Evolutionary conservation across 345 rosid species (phyloP), one percentile per base, ranked within the genome.

Genomic region (Syzygium grande): DNA sequence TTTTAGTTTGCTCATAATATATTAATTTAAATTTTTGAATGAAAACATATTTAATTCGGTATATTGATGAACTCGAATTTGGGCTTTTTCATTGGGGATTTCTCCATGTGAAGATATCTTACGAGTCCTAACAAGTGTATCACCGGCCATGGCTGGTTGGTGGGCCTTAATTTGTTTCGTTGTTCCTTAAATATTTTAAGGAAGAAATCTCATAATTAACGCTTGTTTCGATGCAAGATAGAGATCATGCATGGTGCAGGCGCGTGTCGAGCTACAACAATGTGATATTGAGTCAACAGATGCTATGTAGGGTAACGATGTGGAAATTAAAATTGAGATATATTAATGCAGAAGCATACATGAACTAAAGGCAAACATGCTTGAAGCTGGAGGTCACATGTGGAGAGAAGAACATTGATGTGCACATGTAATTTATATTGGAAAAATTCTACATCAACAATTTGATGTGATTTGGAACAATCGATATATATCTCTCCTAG

Each of bases 81-180:
- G 5, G 6, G 6, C 38, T n/a, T n/a, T 6, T n/a, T 61, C 34
- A 61, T 6, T 3, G 4, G 38, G 0, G 73, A n/a, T 61, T 61
- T 61, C n/a, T 9, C 34, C 73, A n/a, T 14, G 34, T 61, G 19
- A n/a, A 61, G 73, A 61, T 61, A n/a, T 61, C 38, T 61, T n/a
- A n/a, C 9, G 16, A 9, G 4, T 61, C 38, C 73, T 61, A 6
- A n/a, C 38, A 61, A 61, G 73, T 61, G 8, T 61, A n/a, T 13
- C 34, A n/a, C 17, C 6, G 4, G 73, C 10, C 0, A n/a, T 61
- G 34, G 9, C 14, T 4, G 0, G 5, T n/a, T 0, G 73, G 34
- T n/a, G 9, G 19, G 73, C 34, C 30, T 19, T n/a, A 61, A n/a
- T 61, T 9, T 61, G 13, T 3, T 61, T 61, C 16, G 34, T 61